Percentiles rank a stretch among this genome's conserved stretches.
Evolutionary conservation across 768 basidiomycete species (phyloP).

Genomic region (Pisolithus albus): DNA sequence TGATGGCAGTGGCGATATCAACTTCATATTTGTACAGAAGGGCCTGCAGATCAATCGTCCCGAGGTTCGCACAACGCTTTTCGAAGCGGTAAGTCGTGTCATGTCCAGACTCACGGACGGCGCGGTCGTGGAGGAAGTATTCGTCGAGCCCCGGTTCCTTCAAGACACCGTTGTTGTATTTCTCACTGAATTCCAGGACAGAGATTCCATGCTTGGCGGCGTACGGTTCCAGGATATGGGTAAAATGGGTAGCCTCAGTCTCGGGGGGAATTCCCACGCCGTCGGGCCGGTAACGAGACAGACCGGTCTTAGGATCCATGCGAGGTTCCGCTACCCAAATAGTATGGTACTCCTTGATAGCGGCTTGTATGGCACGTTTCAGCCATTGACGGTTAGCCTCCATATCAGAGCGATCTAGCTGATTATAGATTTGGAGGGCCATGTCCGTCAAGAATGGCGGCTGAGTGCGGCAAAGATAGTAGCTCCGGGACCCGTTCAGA

Average conservation of each 20-base stretch:
- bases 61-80: conserved; percentile 94
- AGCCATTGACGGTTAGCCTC: conserved; percentile 82
- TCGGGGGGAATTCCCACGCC: conserved; percentile 96
- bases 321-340: conserved; percentile 95
- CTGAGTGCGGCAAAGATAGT: conserved; percentile 93
- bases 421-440: conserved; percentile 96
- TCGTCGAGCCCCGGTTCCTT: conserved; percentile 88
- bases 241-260: conserved; percentile 98
- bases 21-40: conserved; percentile 98
- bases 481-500: conserved; percentile 90
- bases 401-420: conserved; percentile 79
- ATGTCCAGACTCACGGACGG: conserved; percentile 94
- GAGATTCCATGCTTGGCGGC: conserved; percentile 89
- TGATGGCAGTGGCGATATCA: conserved; percentile 97
- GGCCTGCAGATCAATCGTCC: conserved; percentile 92
- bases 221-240: conserved; percentile 92
- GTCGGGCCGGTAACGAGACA: conserved; percentile 90
- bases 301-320: conserved; percentile 88
- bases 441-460: conserved; percentile 99
- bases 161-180: conserved; percentile 81
- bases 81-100: conserved; percentile 97
- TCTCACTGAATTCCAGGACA: conserved; percentile 93
- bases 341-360: conserved; percentile 98
- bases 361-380: conserved; percentile 92
- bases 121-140: conserved; percentile 95